A percentile compares a stretch with the other conserved stretches of the same genome.
phyloP scores from a whole-genome alignment of 352 stramenopile genomes.

The Globisporangium irregulare region DNA sequence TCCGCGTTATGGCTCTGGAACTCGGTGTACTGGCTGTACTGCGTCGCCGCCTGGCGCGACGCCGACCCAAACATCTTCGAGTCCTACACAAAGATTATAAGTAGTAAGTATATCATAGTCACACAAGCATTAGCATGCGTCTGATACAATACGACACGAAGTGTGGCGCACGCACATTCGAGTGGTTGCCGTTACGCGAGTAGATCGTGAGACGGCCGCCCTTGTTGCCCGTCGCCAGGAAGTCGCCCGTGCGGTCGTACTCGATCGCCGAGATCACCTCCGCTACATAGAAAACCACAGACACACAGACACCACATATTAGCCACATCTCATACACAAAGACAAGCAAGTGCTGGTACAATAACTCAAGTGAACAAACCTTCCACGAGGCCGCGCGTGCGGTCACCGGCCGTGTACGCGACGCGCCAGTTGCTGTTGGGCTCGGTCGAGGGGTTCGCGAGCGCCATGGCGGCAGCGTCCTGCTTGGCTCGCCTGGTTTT shows the following conservation, averaged over 20 bases:
- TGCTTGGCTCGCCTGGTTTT: background rate
- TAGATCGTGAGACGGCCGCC: conserved; percentile 92
- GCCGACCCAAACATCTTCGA: conserved; percentile 28
- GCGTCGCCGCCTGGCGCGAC: conserved; percentile 24
- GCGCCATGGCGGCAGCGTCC: conserved; percentile 7
- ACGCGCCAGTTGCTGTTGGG: conserved; percentile 45
- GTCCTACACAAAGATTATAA: conserved; percentile 12
- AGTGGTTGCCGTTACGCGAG: conserved; percentile 33
- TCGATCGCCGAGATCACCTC: conserved; percentile 95
- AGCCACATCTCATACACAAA: background rate
- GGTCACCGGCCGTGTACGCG: conserved; percentile 49
- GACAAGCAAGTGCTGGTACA: background rate
- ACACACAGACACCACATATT: background rate
- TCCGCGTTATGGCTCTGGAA: conserved; percentile 96
- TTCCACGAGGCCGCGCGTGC: conserved; percentile 64
- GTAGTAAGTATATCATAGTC: conserved; percentile 16
- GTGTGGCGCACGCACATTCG: conserved; percentile 8
- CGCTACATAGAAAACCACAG: conserved; percentile 31
- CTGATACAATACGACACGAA: background rate
- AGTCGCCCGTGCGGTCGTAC: conserved; percentile 90
- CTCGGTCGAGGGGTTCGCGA: conserved; percentile 20
- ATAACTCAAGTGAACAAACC: conserved; percentile 16
- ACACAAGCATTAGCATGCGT: conserved; percentile 13
- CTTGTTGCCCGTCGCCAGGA: conserved; percentile 93
- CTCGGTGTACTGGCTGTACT: conserved; percentile 87